A percentile compares a stretch with the other conserved stretches of the same genome.
Conservation (phyloP, 805 yeast genomes). For the Jamesozyma hellenica region DNA sequence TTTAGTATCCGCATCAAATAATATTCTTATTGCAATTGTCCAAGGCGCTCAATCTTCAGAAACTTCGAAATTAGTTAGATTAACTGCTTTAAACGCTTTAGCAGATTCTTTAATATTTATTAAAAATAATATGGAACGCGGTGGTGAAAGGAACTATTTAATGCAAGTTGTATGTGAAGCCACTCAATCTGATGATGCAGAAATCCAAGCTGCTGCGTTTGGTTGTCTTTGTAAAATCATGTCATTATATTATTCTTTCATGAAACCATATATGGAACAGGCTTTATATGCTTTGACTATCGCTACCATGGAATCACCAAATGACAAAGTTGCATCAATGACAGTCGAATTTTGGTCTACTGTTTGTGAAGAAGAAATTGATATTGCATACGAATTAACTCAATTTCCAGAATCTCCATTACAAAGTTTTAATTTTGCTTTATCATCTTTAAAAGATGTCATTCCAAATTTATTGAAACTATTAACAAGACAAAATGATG, state of each 20-base stretch:
- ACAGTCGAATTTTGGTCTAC: slow-evolving; percentile 98
- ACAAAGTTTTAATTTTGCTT: slow-evolving; percentile 68
- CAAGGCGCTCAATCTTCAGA: slow-evolving; percentile 90
- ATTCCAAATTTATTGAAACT: slow-evolving; percentile 75
- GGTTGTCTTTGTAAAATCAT: slow-evolving; percentile 90
- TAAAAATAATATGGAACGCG: slow-evolving; percentile 77
- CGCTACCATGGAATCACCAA: slow-evolving; percentile 71
- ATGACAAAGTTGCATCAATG: slow-evolving; percentile 85
- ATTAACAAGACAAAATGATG: slow-evolving; percentile 83
- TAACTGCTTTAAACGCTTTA: slow-evolving; percentile 86
- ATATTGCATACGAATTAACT: slow-evolving; percentile 57
- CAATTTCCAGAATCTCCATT: slow-evolving; percentile 46
- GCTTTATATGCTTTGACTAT: slow-evolving; percentile 87
- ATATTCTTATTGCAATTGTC: slow-evolving; percentile 87
- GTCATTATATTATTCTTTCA: slow-evolving; percentile 77
- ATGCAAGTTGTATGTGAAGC: slow-evolving; percentile 99
- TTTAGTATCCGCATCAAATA: slow-evolving; percentile 76
- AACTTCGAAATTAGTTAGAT: slow-evolving; percentile 61
- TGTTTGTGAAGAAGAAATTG: slow-evolving; percentile 97
- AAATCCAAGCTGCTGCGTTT: slow-evolving; percentile 86
- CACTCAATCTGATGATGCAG: slow-evolving; percentile 77
- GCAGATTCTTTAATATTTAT: slow-evolving; percentile 87
- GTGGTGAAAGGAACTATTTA: slow-evolving; percentile 90
- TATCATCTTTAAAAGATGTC: slow-evolving; percentile 72
- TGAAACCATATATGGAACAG: slow-evolving; percentile 95